Evolutionary conservation across 768 basidiomycete species (phyloP).

Genomic region (Pholiota molesta): DNA sequence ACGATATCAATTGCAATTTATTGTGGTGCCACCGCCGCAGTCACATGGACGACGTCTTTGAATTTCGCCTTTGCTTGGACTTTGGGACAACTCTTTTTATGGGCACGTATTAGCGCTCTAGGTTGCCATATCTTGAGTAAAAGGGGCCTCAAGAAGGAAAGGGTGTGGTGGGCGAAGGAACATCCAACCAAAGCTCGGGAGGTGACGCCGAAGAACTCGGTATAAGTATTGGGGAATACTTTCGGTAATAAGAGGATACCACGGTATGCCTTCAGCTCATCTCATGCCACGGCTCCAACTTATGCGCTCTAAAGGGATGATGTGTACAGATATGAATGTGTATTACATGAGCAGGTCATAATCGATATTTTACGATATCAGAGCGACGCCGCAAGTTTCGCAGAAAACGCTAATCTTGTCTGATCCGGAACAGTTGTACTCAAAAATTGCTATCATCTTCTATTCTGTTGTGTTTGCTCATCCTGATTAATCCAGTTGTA

Average conservation of each 20-base stretch:
- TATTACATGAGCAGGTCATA: neutral
- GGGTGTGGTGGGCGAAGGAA: slow-evolving; percentile 6
- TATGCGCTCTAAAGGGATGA: slow-evolving; percentile 1
- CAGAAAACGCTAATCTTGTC: neutral
- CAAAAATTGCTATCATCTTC: neutral
- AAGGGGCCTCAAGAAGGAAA: slow-evolving; percentile 24
- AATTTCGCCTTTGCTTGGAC: slow-evolving; percentile 34
- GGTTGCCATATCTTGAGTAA: slow-evolving; percentile 22
- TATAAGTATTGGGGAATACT: neutral
- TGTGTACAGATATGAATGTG: neutral
- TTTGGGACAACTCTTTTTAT: slow-evolving; percentile 32
- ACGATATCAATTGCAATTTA: slow-evolving; percentile 25
- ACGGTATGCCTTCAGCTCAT: neutral
- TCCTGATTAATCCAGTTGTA: neutral
- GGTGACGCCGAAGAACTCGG: neutral
- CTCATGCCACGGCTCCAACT: neutral
- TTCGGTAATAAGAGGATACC: neutral
- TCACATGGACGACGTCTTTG: slow-evolving; percentile 28
- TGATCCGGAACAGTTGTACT: neutral
- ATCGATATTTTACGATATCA: neutral
- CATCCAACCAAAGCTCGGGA: slow-evolving; percentile 1
- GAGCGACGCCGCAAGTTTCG: neutral
- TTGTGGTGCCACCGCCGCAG: slow-evolving; percentile 31
- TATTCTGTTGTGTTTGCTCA: neutral
- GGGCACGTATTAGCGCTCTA: slow-evolving; percentile 24